A percentile compares a stretch with the other conserved stretches of the same genome.
These are phyloP conservation scores for Cytospora piceae DNA, from an alignment of 2,329 filamentous ascomycete genomes.

Conservation along the genomic window DNA sequence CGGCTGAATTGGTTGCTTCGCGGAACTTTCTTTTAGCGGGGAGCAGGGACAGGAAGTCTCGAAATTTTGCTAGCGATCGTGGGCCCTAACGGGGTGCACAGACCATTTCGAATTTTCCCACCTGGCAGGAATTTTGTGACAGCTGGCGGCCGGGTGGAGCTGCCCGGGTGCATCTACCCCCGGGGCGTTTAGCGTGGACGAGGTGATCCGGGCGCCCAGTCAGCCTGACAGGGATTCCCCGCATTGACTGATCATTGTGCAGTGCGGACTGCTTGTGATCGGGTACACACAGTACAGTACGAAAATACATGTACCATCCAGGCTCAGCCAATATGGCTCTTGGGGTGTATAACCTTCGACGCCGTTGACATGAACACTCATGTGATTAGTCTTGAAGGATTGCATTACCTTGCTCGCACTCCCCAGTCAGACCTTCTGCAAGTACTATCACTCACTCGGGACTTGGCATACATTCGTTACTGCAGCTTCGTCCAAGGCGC, in stretches of 20 bases:
- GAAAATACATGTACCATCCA: too few species aligned
- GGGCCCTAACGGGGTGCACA: constrained; percentile 20
- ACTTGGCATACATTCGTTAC: background rate
- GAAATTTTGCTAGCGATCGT: constrained; percentile 8
- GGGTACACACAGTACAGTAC: background rate
- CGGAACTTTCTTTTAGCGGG: constrained; percentile 4
- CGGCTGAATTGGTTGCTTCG: background rate
- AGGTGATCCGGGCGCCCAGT: background rate
- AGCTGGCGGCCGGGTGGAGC: background rate
- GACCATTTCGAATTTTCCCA: background rate
- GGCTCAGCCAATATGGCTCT: too few species aligned
- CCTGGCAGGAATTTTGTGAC: background rate
- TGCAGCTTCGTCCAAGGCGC: background rate
- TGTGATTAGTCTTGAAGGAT: too few species aligned
- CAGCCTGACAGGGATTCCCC: constrained; percentile 15
- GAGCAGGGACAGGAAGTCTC: background rate
- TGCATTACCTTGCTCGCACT: background rate
- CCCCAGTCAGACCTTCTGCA: background rate
- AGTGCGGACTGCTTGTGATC: too few species aligned
- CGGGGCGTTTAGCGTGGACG: background rate
- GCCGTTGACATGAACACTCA: too few species aligned
- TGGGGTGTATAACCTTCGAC: too few species aligned
- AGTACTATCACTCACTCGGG: background rate
- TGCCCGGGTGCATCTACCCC: background rate
- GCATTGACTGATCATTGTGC: background rate